Evolutionary conservation across 2,329 filamentous ascomycete species (phyloP), one percentile per base, ranked within the genome.

Genomic region (Pseudogymnoascus sp.): DNA sequence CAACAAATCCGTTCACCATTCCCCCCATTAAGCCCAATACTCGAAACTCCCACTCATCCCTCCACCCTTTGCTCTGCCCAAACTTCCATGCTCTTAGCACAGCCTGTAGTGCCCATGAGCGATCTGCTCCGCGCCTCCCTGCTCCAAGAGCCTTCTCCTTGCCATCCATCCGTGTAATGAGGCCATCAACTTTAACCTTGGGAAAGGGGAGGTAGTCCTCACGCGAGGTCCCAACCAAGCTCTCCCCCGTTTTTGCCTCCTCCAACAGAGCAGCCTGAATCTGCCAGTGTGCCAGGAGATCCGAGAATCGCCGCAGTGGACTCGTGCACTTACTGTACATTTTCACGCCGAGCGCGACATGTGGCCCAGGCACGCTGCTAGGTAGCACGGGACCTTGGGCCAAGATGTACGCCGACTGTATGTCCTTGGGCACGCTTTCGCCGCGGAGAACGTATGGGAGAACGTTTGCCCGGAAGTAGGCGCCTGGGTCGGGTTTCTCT

Each of bases 231-330:
- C 73, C 73, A 36, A 73, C 67, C 4, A 80, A 73, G 23, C 73
- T 73, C n/a, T 68, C 61, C 38, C 75, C 75, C 9, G 69, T 68
- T 40, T 71, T 73, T 35, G 70, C 67, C 71, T 82, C 80, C 67
- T 79, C 75, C 8, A 76, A 69, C 33, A 89, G 74, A 9, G 83
- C 80, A 2, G 81, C 82, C 69, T 87, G 81, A 66, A 89, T 83
- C 72, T 89, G 86, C 83, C 84, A 88, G 74, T 88, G 86, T 1
- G 83, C 79, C 33, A 89, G 71, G 57, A 89, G 75, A 72, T 89
- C 87, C 4, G 78, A 74, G 73, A 82, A 88, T 47, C 87, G 82
- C 35, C 87, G 83, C n/a, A 89, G 78, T 17, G 87, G 87, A 60
- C 83, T 87, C 7, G 87, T 89, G 40, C 81, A 81, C 68, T 86